Evolutionary conservation across 2,329 filamentous ascomycete genomes (phyloP), one percentile per base, ranked within the genome.

Genomic region (Passalora sequoiae): DNA sequence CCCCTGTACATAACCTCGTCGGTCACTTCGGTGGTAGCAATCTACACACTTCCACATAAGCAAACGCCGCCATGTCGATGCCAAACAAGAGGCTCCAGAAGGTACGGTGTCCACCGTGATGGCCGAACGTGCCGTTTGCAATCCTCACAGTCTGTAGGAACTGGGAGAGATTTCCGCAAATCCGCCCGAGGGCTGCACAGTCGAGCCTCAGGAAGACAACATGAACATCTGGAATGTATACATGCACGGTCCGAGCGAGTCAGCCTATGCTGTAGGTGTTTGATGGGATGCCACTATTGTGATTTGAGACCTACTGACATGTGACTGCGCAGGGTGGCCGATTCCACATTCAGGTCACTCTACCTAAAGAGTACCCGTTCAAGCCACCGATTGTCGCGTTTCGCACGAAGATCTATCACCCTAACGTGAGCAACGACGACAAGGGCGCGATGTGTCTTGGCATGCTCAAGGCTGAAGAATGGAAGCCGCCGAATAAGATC

Each of bases 331-430:
- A 83, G 73, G 82, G 80, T 57, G 89, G 89, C 60, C 71, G 70
- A 54, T 96, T 88, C 76, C 78, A 78, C 54, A 69, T 96, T 49
- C 69, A 81, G 50, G 73, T 95, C 55, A 74, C 68, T 29, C 80
- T 96, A 8, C 88, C 89, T 10, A 69, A 73, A 56, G 83, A 88
- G 60, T 95, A 94, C 72, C 89, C 89, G 25, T 95, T 94, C 80
- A 92, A 92, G 69, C 81, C 88, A 16, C 89, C 89, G 12, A 72
- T 76, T 47, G 75, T 94, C 56, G 80, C 76, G 61, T 94, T 95
- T 76, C 71, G 74, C 54, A 95, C 89, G 39, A 91, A 89, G 69
- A 86, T 95, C 73, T 96, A 94, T 77, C 89, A 96, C 71, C 89
- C 89, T 32, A 96, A 96, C 69, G 79, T 96, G 47, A 88, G 84